Conservation (phyloP, 2,329 filamentous ascomycete species). For the Colletotrichum somersetense region DNA sequence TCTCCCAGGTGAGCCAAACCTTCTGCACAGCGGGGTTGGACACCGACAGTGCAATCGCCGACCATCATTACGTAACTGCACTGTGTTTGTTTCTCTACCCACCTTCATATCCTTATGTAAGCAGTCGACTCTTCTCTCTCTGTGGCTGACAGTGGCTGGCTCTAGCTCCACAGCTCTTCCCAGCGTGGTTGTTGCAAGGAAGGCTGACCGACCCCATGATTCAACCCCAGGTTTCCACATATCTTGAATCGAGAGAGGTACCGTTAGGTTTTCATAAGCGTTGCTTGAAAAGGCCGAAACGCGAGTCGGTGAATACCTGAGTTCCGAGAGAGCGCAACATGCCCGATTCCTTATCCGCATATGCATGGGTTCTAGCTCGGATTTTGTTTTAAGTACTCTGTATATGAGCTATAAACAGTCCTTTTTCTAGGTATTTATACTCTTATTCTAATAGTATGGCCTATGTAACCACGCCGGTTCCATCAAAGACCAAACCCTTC, state of each 20-base stretch:
- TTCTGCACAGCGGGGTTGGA: neutral
- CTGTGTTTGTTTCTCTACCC: neutral
- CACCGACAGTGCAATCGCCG: slow-evolving; percentile 31
- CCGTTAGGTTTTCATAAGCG: neutral
- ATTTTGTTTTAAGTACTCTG: neutral
- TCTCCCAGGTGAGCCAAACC: slow-evolving; percentile 6
- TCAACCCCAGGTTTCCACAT: neutral
- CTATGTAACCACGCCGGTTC: no score
- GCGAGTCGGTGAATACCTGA: neutral
- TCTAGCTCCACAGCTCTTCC: no score
- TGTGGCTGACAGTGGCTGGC: neutral
- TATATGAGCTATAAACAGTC: no score
- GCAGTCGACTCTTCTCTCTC: neutral
- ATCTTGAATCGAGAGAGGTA: neutral
- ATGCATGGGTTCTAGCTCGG: neutral
- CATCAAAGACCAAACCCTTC: no score
- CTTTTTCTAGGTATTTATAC: no score
- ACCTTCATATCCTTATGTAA: neutral
- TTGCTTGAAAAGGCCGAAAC: neutral
- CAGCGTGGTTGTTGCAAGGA: neutral
- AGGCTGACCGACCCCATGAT: neutral
- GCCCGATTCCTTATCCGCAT: neutral
- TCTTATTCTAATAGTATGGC: no score
- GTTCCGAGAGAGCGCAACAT: neutral
- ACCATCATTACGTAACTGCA: neutral